These are phyloP conservation scores for Saccharomycopsis microspora DNA, from an alignment of 805 yeast genomes.

Conservation along the genomic window DNA sequence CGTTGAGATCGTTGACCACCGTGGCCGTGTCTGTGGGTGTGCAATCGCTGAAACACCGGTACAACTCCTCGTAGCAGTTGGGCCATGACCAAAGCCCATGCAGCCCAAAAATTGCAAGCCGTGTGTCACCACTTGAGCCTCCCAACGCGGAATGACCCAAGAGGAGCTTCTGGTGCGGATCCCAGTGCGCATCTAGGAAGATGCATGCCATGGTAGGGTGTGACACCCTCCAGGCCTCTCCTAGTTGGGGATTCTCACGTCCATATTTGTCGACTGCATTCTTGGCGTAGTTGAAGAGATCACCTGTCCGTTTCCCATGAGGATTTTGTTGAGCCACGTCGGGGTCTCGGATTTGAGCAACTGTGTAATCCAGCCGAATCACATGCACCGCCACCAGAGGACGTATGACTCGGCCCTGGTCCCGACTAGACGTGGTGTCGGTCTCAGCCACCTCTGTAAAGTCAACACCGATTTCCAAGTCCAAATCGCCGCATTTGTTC, in stretches of 20 bases:
- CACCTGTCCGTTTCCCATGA: conserved; percentile 62
- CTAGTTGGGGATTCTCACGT: conserved; percentile 12
- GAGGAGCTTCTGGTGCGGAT: conserved; percentile 42
- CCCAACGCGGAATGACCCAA: conserved; percentile 91
- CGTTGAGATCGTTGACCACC: conserved; percentile 84
- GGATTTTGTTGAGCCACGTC: conserved; percentile 81
- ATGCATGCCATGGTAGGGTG: conserved; percentile 77
- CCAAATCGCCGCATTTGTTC: conserved; percentile 80
- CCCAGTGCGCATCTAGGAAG: conserved; percentile 81
- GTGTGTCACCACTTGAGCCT: conserved; percentile 63
- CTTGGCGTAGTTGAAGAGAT: conserved; percentile 64
- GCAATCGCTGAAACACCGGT: conserved; percentile 60
- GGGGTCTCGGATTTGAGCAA: conserved; percentile 62
- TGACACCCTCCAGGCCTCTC: conserved; percentile 12
- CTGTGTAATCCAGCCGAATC: conserved; percentile 52
- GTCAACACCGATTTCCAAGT: conserved; percentile 60
- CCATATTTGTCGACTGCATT: conserved; percentile 56
- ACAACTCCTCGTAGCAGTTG: conserved; percentile 58
- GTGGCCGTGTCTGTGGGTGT: conserved; percentile 48
- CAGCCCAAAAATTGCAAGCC: conserved; percentile 86
- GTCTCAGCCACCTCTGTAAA: conserved; percentile 50
- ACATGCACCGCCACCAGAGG: conserved; percentile 72
- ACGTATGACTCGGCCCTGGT: conserved; percentile 28
- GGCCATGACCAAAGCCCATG: conserved; percentile 94
- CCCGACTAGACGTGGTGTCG: conserved; percentile 42